Conservation (phyloP, 2,329 filamentous ascomycete species). For the Exutisphaerella laricina region DNA sequence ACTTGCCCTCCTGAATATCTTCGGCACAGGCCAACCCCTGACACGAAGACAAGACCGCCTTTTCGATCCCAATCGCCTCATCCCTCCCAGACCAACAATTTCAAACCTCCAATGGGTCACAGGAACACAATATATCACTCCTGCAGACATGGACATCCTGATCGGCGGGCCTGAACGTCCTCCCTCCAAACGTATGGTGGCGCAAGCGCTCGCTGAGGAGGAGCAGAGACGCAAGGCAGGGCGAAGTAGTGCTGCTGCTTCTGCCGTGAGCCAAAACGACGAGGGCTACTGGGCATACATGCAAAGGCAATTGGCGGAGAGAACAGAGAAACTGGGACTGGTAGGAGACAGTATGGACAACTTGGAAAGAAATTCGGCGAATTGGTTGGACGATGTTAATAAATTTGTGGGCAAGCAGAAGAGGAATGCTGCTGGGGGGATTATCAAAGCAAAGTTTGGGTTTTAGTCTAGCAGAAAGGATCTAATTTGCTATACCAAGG, state of each 20-base stretch:
- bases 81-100: conserved; percentile 83
- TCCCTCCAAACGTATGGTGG: conserved; percentile 80
- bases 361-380: conserved; percentile 71
- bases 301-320: conserved; percentile 77
- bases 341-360: conserved; percentile 81
- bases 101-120: conserved; percentile 95
- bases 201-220: conserved; percentile 70
- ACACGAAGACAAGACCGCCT: conserved; percentile 61
- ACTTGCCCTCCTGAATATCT: conserved; percentile 74
- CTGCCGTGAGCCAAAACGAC: conserved; percentile 40
- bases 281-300: conserved; percentile 72
- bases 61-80: conserved; percentile 66
- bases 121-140: conserved; percentile 85
- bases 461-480: conserved; percentile 11
- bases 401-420: conserved; percentile 88
- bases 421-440: conserved; percentile 69
- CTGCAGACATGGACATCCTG: conserved; percentile 79
- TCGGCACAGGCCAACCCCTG: conserved; percentile 65
- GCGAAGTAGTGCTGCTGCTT: conserved; percentile 34
- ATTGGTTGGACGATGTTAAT: conserved; percentile 80
- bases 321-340: conserved; percentile 79
- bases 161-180: conserved; percentile 86
- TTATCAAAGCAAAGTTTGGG: conserved; percentile 30
- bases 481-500: too few relatives aligned
- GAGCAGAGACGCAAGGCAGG: conserved; percentile 45